Base-by-base conservation (phyloP, 2,329 filamentous ascomycete species). In the Neophaeococcomyces aloes region DNA sequence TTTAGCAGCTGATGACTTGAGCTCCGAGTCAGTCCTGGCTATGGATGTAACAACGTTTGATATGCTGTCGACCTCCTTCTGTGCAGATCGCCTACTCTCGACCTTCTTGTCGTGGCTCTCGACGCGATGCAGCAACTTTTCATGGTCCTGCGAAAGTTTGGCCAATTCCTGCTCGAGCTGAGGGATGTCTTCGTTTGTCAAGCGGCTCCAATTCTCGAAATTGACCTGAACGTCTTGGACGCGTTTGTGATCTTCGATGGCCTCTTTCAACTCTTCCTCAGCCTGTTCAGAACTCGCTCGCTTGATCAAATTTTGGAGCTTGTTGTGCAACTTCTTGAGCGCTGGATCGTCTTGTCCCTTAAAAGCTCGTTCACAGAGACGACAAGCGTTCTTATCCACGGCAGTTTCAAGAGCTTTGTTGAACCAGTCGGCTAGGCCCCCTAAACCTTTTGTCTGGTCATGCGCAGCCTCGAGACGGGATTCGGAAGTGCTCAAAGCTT, bases 11-110 rank as follows among this genome's bases (percentile, higher is more conserved):
- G 85, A 78, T 29, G 80, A 79, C 36, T 70, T 69, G 47, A 89
- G 83, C 34, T 94, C 86, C 48, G 71, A 74, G 50, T 78, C 68
- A 33, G 81, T 81, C 59, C 84, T 82, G 7, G 75, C 66, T 47
- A 98, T 93, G 46, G 74, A 83, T 45, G 76, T 70, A 6, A 95
- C 79, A 2, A 83, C 86, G 61, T 84, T 86, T 34, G 74, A 72
- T 51, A 95, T 70, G 2, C 78, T 76, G 48, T 94, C 86, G 5
- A 89, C 67, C 30, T 91, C 84, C 53, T 78, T 74, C 56, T 80
- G 81, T 34, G 74, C 76, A 47, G 82, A 76, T 41, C 77, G 75
- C 17, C 65, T 63, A 34, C 80, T 73, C 33, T 74, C 69, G 41
- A 91, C 79, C 2, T 67, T 60, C 29, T 72, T 73, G 53, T 94